Evolutionary conservation across 2,329 filamentous ascomycete genomes (phyloP), one percentile per base, ranked within the genome.

Genomic region (Fusarium caatingaense): DNA sequence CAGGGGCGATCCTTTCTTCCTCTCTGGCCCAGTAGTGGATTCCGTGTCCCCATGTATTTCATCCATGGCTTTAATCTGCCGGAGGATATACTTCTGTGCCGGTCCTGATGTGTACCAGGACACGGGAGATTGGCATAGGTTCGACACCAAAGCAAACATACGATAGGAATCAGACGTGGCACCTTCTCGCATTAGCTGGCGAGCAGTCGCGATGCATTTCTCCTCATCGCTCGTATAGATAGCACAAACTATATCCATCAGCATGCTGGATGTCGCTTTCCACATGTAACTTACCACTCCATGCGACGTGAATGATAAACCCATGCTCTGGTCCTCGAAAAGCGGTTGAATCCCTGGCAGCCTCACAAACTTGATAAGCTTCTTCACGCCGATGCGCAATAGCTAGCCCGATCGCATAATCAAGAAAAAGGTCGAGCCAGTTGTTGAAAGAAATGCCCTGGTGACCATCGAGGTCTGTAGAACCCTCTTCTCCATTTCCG

Each of bases 51-150:
- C 59, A 16, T 85, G 81, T 16, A 86, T 83, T 80, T 83, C 46
- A 91, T 99, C 96, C 83, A 97, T 92, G 6, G 90, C 89, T 79
- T 97, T 97, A 80, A 99, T 93, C 80, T 97, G 93, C 7, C 96
- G 90, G 61, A 98, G 85, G 74, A 98, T 90, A 76, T 93, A 97
- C 78, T 98, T 98, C 79, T 97, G 94, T 21, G 91, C 91, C 1
- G 93, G 91, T 0, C 93, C 92, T 5, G 91, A 91, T 54, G 91
- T 91, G 79, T 95, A 97, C 84, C 91, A 93, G 30, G 89, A 87
- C 40, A 89, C 84, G 3, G 91, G 89, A 16, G 92, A 90, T 55
- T 93, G 89, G 75, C 89, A 93, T 10, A 97, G 83, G 20, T 92
- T 88, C 60, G 92, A 92, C n/a, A 96, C 83, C 23, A 91, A 87